A percentile compares a stretch with the other conserved stretches of the same genome.
These are phyloP conservation scores for Schwanniomyces yamadae DNA, from an alignment of 805 yeast genomes.

Conservation along the genomic window DNA sequence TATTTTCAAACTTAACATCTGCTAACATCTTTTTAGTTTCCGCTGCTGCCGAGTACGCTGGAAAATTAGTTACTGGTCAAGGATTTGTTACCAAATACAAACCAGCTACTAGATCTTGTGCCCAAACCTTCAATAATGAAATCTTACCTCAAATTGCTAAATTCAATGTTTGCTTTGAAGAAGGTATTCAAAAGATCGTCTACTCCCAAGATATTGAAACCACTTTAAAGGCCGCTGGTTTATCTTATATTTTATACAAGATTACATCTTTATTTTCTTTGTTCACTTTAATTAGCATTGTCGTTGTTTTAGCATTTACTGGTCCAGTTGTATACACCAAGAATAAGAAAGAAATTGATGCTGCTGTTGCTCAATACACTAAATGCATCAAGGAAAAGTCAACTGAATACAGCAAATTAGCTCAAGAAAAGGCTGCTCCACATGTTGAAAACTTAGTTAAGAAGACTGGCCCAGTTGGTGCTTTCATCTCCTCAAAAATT, in stretches of 20 bases:
- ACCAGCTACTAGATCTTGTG: slow-evolving; percentile 48
- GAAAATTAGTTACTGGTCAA: slow-evolving; percentile 69
- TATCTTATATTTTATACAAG: slow-evolving; percentile 62
- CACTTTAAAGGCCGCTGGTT: slow-evolving; percentile 71
- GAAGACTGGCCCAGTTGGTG: slow-evolving; percentile 66
- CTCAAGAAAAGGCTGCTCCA: slow-evolving; percentile 52
- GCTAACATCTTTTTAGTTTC: slow-evolving; percentile 42
- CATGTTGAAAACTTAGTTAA: slow-evolving; percentile 54
- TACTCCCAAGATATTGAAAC: slow-evolving; percentile 70
- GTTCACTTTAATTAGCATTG: slow-evolving; percentile 59
- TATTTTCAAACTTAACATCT: slow-evolving; percentile 3
- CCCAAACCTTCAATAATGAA: slow-evolving; percentile 35
- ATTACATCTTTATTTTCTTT: slow-evolving; percentile 75
- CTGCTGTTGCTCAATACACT: slow-evolving; percentile 47
- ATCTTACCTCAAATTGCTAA: slow-evolving; percentile 44
- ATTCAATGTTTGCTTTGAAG: slow-evolving; percentile 52
- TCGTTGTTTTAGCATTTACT: slow-evolving; percentile 65
- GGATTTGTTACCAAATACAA: slow-evolving; percentile 79
- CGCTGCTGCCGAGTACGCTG: slow-evolving; percentile 74
- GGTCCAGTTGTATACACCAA: slow-evolving; percentile 71
- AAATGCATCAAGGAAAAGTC: slow-evolving; percentile 51
- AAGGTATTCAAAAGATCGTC: slow-evolving; percentile 52
- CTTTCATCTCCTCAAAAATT: slow-evolving; percentile 54
- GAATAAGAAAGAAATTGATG: slow-evolving; percentile 77
- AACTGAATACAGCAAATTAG: slow-evolving; percentile 36